Base-by-base conservation (phyloP, 2,329 filamentous ascomycete genomes). In the Rhinocladiella mackenziei region DNA sequence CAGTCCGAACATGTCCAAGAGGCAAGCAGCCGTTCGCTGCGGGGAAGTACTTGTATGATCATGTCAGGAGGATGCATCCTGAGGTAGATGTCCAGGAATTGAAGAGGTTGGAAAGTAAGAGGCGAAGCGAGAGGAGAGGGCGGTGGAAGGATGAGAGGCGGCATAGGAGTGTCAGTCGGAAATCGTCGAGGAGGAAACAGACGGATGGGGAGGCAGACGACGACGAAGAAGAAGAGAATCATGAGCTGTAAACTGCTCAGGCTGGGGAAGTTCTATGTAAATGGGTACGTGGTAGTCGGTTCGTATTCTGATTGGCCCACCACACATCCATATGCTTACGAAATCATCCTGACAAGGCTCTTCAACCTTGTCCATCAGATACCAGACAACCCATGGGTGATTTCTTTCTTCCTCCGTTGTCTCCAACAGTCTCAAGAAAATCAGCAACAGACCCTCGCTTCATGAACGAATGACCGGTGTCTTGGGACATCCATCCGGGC, bases 31-130 rank as follows among this genome's bases (percentile, higher is more conserved):
- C 50, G 1, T 58, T 57, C 32, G 39, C 41, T 1, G 40, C 41
- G n/a, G 42, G 44, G 4, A 46, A 43, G 26, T 44, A 39, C 14
- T 42, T 58, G 19, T 58, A 58, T 37, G 34, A 48, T 8, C 56
- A 58, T 33, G 49, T 58, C 17, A 30, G 53, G 41, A 43, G 46
- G 11, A 51, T 48, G 28, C 56, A 58, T 43, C 53, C 55, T 3
- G 47, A 58, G 7, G 41, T 57, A 3, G 55, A 58, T 47, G 46
- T 56, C 3, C 39, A 45, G 18, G 25, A 46, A 23, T 25, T 56
- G 11, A 56, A 56, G 41, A 41, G 19, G 34, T 23, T 38, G 36
- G 46, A 55, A 36, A 31, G 13, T 5, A 35, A 17, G 17, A 43
- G 45, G 11, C 32, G 52, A 11, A 47, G 50, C 3, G 52, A 55